phyloP scores from a whole-genome alignment of 2,329 filamentous ascomycete species.

The Fusarium denticulatum region DNA sequence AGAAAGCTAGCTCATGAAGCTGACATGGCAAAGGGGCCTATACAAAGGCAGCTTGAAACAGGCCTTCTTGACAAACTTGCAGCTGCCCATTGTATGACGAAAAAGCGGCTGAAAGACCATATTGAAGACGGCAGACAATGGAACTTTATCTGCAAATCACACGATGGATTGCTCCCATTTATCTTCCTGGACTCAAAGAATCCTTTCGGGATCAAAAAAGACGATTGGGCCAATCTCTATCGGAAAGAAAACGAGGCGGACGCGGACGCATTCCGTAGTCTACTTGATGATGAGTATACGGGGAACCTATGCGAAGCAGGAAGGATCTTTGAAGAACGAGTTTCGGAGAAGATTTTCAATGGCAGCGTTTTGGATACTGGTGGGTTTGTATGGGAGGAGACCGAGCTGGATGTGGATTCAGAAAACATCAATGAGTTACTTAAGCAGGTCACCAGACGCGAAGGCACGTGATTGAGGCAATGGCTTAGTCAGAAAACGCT shows the following conservation, averaged over 20 bases:
- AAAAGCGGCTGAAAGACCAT: background rate
- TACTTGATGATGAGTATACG: background rate
- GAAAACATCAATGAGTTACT: background rate
- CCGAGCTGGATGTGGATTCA: fast-evolving
- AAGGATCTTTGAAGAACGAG: background rate
- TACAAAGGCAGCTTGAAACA: background rate
- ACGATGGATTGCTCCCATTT: background rate
- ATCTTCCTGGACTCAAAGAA: background rate
- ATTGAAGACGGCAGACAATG: background rate
- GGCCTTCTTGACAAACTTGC: background rate
- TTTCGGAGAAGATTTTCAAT: background rate
- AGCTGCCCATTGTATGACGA: background rate
- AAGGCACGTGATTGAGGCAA: too few relatives aligned
- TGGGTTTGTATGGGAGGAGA: background rate
- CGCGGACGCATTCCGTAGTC: background rate
- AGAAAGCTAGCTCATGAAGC: background rate
- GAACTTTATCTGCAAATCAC: background rate
- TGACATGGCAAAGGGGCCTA: background rate
- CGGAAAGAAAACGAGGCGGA: background rate
- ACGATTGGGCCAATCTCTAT: background rate
- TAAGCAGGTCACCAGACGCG: too few relatives aligned
- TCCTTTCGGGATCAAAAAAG: background rate
- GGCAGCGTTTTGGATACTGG: background rate
- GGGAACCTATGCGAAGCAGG: background rate
- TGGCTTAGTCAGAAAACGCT: too few relatives aligned